phyloP scores from a whole-genome alignment of 169 alveolate genomes.

The Eimeria necatrix region DNA sequence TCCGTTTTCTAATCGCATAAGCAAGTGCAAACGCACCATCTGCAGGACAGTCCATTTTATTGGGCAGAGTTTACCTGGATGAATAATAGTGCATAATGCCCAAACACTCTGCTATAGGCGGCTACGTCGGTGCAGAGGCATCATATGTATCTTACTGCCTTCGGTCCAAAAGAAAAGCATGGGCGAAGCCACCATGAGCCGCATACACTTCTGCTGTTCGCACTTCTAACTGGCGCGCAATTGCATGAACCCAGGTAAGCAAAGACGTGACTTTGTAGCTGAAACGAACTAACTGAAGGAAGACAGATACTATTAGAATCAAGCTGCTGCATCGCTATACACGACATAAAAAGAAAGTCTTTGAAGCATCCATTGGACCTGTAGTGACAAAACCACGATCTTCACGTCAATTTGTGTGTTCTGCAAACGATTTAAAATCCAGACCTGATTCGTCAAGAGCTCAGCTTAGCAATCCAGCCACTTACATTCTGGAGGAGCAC shows the following conservation, averaged over 20 bases:
- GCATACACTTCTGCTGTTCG: not conserved
- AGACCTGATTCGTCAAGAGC: not conserved
- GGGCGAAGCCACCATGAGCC: not conserved
- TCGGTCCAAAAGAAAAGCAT: not conserved
- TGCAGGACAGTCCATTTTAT: not conserved
- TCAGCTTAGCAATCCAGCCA: not conserved
- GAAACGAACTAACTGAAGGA: slow-evolving; percentile 17
- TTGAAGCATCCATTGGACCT: too few relatives aligned
- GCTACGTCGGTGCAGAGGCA: not conserved
- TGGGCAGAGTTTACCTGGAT: not conserved
- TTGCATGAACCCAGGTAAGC: too few relatives aligned
- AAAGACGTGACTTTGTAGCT: not conserved
- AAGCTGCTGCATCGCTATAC: not conserved
- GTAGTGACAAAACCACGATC: too few relatives aligned
- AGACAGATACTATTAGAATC: too few relatives aligned
- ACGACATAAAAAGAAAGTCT: not conserved
- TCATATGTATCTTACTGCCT: slow-evolving; percentile 17
- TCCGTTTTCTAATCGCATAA: too few relatives aligned
- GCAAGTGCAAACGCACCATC: not conserved
- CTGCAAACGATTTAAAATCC: not conserved
- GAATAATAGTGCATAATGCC: not conserved
- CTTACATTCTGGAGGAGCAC: slow-evolving; percentile 2
- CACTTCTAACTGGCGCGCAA: too few relatives aligned
- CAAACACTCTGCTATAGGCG: not conserved
- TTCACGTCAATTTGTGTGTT: not conserved